phyloP scores from a whole-genome alignment of 768 basidiomycete genomes.

The Daedaleopsis sinensis region DNA sequence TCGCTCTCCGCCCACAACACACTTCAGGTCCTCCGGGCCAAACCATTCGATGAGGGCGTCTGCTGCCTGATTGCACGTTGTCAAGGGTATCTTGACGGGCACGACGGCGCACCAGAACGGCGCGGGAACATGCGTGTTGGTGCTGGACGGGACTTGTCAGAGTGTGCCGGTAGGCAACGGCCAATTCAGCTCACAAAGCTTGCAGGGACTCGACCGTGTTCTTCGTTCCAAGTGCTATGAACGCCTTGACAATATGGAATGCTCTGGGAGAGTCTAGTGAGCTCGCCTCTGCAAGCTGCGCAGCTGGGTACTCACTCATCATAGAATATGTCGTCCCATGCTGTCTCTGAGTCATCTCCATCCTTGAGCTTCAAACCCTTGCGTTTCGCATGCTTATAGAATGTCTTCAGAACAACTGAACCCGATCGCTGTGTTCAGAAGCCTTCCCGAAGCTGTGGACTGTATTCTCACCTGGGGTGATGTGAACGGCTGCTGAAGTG shows the following conservation, averaged over 20 bases:
- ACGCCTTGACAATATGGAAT: conserved; percentile 73
- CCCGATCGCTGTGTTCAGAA: neutral
- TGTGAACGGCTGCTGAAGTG: conserved; percentile 54
- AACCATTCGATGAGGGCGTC: conserved; percentile 71
- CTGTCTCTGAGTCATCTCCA: conserved; percentile 40
- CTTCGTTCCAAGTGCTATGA: conserved; percentile 63
- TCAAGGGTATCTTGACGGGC: conserved; percentile 58
- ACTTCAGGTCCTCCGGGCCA: conserved; percentile 67
- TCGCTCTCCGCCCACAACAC: conserved; percentile 71
- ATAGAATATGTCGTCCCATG: conserved; percentile 66
- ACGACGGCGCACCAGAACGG: conserved; percentile 67
- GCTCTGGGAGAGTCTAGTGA: conserved; percentile 41
- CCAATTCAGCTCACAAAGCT: conserved; percentile 48
- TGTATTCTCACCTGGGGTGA: conserved; percentile 47
- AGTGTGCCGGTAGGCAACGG: neutral
- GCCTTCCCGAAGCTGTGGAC: neutral
- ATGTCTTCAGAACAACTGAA: conserved; percentile 57
- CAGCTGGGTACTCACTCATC: conserved; percentile 54
- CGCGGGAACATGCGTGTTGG: conserved; percentile 71
- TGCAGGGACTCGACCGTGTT: conserved; percentile 78
- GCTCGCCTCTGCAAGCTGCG: neutral
- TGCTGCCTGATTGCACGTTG: conserved; percentile 62
- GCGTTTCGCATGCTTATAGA: conserved; percentile 48
- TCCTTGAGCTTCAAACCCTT: conserved; percentile 44
- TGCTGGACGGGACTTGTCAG: conserved; percentile 36